Base-by-base conservation (phyloP, 805 yeast genomes). In the Candida pseudoglaebosa region DNA sequence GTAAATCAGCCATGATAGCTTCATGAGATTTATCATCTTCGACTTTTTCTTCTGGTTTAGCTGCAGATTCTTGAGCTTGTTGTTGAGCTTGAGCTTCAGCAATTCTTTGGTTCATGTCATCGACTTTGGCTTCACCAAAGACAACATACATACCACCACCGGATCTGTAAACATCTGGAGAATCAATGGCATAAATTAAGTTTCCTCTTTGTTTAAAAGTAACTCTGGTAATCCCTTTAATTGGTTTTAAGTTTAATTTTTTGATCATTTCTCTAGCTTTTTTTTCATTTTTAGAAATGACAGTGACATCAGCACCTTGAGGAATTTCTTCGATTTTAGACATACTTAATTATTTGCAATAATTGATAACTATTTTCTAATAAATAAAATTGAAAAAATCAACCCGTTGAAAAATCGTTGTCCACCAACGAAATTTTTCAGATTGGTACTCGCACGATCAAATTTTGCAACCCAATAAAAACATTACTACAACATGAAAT, bases 71-170 rank as follows among this genome's bases (percentile, higher is more conserved):
- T 43, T 63, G 65, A 46, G 68, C 71, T 49, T 77, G 80, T 67
- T 82, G 85, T 50, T 86, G 86, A 60, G 85, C 85, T 65, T 82
- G 85, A 47, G 85, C 83, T 63, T 82, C 84, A 62, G 84, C 84
- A 69, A 85, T 77, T 77, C 89, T 82, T 71, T 86, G 82, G 72
- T 82, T 80, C 70, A 89, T 73, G 75, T 91, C 96, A 70, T 91
- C 97, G 54, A 86, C 84, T 78, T 88, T 86, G 63, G 96, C 95
- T 73, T 90, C 97, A 73, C 99, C 99, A 59, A 91, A 90, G 53
- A 91, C 97, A 57, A 91, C 82, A 77, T 85, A 93, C 55, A 95
- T 83, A 64, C 97, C 96, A 61, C 95, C 84, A 49, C 82, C 77
- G 47, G 96, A 82, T 72, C 78, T 87, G 95, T 75, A 91, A 45